These are phyloP conservation scores for Monascus ruber DNA, from an alignment of 2,329 filamentous ascomycete genomes.

Conservation along the genomic window DNA sequence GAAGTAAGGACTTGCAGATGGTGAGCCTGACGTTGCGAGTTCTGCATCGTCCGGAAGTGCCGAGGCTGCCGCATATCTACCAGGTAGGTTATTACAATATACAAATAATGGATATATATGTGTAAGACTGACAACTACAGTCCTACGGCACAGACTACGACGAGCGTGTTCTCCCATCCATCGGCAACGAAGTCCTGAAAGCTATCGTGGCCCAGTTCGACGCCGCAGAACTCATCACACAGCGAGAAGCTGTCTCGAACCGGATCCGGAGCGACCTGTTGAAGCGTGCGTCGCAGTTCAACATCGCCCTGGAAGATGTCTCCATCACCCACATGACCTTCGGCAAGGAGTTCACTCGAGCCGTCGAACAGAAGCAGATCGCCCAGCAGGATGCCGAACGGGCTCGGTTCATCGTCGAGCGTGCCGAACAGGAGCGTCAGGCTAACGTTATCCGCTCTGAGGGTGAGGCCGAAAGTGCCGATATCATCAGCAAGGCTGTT, in stretches of 20 bases:
- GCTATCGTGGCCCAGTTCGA: conserved; percentile 98
- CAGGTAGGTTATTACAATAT: conserved; percentile 49
- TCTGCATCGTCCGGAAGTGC: conserved; percentile 85
- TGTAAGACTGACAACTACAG: conserved; percentile 36
- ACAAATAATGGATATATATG: background rate
- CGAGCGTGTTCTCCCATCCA: conserved; percentile 93
- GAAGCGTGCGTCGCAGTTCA: conserved; percentile 90
- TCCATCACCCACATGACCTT: conserved; percentile 99
- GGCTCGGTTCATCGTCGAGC: conserved; percentile 95
- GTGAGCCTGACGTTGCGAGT: conserved; percentile 95
- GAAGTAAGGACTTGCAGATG: conserved; percentile 99
- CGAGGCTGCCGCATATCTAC: conserved; percentile 92
- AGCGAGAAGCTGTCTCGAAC: conserved; percentile 92
- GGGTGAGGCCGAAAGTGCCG: conserved; percentile 92
- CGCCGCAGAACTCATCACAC: conserved; percentile 94
- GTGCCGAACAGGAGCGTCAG: conserved; percentile 96
- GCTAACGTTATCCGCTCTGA: conserved; percentile 97
- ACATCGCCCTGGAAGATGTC: conserved; percentile 97
- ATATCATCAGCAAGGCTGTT: conserved; percentile 89
- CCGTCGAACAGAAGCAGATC: conserved; percentile 99
- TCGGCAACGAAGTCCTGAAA: conserved; percentile 99
- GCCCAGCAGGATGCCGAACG: conserved; percentile 97
- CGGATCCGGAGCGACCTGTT: conserved; percentile 87
- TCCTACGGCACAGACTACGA: conserved; percentile 97
- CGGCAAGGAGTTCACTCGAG: conserved; percentile 95